phyloP scores from a whole-genome alignment of 192 early-diverging fungal genomes.

The Borealophlyctis nickersoniae region DNA sequence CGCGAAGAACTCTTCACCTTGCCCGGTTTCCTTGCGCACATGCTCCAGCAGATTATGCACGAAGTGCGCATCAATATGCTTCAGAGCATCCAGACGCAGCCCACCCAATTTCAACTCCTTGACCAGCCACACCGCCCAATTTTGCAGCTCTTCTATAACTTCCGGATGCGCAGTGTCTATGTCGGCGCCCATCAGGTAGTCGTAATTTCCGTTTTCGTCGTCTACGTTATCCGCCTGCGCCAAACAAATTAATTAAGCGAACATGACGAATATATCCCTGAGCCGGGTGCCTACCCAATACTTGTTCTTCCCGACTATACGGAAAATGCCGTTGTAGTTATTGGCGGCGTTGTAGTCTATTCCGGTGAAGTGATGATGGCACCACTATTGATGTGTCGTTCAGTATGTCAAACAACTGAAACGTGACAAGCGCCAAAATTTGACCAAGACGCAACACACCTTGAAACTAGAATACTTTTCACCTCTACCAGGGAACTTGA shows the following conservation, averaged over 20 bases:
- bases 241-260: not conserved
- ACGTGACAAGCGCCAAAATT: not conserved
- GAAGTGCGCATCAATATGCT: conserved; percentile 31
- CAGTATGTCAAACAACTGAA: too few relatives aligned
- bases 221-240: conserved; percentile 41
- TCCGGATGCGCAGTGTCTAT: conserved; percentile 30
- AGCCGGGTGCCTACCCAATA: conserved; percentile 26
- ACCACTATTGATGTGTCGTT: conserved; percentile 30
- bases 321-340: conserved; percentile 39
- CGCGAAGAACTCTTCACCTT: conserved; percentile 22
- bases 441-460: not conserved
- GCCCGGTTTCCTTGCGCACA: conserved; percentile 8
- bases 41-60: conserved; percentile 27
- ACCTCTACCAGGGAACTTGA: conserved; percentile 36
- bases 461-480: conserved; percentile 41
- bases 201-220: conserved; percentile 47
- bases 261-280: not conserved
- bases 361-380: conserved; percentile 40
- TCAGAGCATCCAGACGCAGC: conserved; percentile 27
- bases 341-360: conserved; percentile 43
- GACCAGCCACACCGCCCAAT: conserved; percentile 24
- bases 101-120: conserved; percentile 26
- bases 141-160: conserved; percentile 10
- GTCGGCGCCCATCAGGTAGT: conserved; percentile 46
- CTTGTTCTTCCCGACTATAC: conserved; percentile 44